Conservation (phyloP, 352 stramenopile genomes). For the Phytophthora pini region DNA sequence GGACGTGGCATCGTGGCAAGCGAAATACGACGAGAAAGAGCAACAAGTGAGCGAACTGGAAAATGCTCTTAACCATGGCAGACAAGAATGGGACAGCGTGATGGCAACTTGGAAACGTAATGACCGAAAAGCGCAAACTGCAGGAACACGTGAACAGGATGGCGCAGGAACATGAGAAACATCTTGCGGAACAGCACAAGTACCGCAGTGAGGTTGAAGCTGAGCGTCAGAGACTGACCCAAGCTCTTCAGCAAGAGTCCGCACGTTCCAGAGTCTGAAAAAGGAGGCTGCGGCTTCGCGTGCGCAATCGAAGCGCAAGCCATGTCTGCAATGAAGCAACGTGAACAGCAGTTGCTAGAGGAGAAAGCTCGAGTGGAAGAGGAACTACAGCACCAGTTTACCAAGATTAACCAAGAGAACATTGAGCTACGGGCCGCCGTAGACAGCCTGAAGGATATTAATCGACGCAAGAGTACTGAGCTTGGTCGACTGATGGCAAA, state of each 20-base stretch:
- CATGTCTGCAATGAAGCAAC: constrained; percentile 51
- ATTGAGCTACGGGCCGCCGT: constrained; percentile 49
- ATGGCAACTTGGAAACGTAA: constrained; percentile 46
- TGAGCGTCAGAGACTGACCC: constrained; percentile 43
- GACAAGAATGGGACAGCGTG: constrained; percentile 38
- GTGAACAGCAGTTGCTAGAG: constrained; percentile 56
- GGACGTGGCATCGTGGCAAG: constrained; percentile 42
- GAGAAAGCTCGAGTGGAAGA: constrained; percentile 54
- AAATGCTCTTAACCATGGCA: constrained; percentile 29
- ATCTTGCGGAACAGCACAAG: constrained; percentile 53
- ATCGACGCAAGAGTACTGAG: constrained; percentile 59
- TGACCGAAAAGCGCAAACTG: constrained; percentile 52
- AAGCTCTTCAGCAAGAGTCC: constrained; percentile 48
- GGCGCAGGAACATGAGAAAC: constrained; percentile 56
- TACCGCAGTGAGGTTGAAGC: constrained; percentile 43
- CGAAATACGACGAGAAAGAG: constrained; percentile 47
- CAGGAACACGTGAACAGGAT: constrained; percentile 52
- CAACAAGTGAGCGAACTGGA: constrained; percentile 40
- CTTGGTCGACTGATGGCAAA: constrained; percentile 55
- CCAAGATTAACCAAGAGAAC: constrained; percentile 49
- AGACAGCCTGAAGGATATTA: constrained; percentile 57
- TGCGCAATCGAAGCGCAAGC: constrained; percentile 54
- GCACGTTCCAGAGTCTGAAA: constrained; percentile 46
- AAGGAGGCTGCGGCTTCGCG: constrained; percentile 47
- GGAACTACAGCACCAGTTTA: constrained; percentile 42